Conservation (phyloP, 371 early-diverging fungal species). For the Mucor velutinosus region DNA sequence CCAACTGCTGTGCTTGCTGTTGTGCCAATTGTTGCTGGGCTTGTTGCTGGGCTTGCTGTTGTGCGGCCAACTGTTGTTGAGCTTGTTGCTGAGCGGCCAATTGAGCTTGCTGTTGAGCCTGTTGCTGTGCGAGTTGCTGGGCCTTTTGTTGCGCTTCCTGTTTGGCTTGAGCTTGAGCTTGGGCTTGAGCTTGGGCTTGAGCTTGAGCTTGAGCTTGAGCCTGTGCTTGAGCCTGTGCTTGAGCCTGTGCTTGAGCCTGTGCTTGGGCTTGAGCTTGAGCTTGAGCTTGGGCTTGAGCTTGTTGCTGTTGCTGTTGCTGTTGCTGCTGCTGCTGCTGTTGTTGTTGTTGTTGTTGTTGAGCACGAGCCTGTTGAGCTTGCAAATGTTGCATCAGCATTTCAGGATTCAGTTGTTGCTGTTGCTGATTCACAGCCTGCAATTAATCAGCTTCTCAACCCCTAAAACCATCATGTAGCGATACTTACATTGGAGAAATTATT, state of each 20-base stretch:
- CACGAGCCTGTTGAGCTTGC: constrained; percentile 19
- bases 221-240: constrained; percentile 16
- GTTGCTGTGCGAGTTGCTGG: constrained; percentile 18
- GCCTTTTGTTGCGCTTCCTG: constrained; percentile 22
- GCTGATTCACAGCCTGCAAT: background rate
- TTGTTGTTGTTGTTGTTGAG: constrained; percentile 20
- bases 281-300: constrained; percentile 17
- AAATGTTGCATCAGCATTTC: constrained; percentile 30
- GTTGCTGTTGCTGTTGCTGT: constrained; percentile 11
- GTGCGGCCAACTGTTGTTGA: constrained; percentile 11
- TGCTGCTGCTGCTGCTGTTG: constrained; percentile 12
- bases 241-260: constrained; percentile 17
- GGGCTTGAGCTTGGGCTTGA: constrained; percentile 19
- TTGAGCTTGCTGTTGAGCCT: constrained; percentile 22
- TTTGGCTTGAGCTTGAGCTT: constrained; percentile 12
- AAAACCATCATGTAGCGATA: background rate
- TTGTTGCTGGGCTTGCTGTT: constrained; percentile 14
- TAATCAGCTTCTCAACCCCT: background rate
- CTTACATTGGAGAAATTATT: constrained; percentile 18
- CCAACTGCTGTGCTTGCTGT: constrained; percentile 3
- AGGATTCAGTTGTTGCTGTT: constrained; percentile 24
- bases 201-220: constrained; percentile 18
- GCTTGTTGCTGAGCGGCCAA: constrained; percentile 9
- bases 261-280: constrained; percentile 14
- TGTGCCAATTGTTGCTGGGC: background rate